phyloP scores from a whole-genome alignment of 345 rosid genomes.

The Acer campestre region DNA sequence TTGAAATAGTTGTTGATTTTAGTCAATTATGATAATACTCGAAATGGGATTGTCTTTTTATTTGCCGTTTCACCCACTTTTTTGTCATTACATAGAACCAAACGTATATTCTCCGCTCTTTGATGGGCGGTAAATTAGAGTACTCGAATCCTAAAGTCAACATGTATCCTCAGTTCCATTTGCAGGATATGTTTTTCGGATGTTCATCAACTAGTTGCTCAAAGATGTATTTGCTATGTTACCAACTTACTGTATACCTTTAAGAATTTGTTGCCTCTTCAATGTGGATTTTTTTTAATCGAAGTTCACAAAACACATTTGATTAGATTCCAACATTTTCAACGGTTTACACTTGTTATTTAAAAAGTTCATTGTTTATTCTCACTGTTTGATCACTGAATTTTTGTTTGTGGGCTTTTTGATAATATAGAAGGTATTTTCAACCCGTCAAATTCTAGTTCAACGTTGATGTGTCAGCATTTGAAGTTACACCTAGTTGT shows the following conservation, averaged over 20 bases:
- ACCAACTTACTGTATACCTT: not conserved
- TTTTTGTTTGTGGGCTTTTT: no score
- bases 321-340: not conserved
- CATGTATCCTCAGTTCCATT: not conserved
- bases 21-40: not conserved
- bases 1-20: not conserved
- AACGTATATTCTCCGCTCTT: not conserved
- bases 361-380: no score
- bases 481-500: no score
- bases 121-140: not conserved
- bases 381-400: no score
- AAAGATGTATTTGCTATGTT: not conserved
- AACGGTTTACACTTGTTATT: no score
- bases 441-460: no score
- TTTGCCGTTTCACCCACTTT: no score
- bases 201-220: no score
- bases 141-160: not conserved
- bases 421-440: no score
- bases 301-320: not conserved
- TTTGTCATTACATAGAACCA: not conserved
- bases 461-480: no score
- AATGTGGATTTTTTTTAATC: not conserved
- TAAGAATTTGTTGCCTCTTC: not conserved
- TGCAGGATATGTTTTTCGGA: not conserved
- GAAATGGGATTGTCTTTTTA: not conserved